Percentiles rank a stretch among this genome's conserved stretches.
These are phyloP conservation scores for Dendrobium chrysotoxum DNA, from an alignment of 106 monocot species.

Conservation along the genomic window DNA sequence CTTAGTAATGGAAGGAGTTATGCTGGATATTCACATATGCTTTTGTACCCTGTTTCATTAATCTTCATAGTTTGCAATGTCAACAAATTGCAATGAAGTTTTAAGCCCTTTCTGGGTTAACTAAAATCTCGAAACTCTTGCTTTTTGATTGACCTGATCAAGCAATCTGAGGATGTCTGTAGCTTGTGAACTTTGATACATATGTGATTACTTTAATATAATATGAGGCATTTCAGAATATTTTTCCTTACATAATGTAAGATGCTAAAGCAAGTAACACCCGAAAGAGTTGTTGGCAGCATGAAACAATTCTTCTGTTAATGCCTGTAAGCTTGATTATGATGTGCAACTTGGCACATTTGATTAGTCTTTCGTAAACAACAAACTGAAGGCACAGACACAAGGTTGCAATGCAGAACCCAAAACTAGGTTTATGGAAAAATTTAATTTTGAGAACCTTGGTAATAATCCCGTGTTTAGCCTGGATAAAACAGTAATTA, in stretches of 20 bases:
- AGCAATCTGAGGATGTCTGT: neutral
- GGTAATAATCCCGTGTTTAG: neutral
- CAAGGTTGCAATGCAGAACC: no score
- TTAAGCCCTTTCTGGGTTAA: neutral
- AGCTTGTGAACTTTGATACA: neutral
- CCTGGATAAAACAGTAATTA: neutral
- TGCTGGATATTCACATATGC: neutral
- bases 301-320: no score
- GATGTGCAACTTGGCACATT: no score
- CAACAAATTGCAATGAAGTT: neutral
- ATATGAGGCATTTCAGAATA: neutral
- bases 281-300: no score
- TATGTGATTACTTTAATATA: neutral
- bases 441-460: neutral
- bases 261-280: no score
- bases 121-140: neutral
- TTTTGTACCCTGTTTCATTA: neutral
- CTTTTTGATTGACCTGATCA: neutral
- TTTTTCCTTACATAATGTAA: neutral
- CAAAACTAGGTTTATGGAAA: neutral
- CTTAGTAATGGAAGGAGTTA: neutral
- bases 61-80: neutral
- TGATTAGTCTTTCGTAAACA: no score
- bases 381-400: no score
- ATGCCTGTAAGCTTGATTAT: no score